A percentile compares a stretch with the other conserved stretches of the same genome.
Evolutionary conservation across 2,329 filamentous ascomycete genomes (phyloP).

Genomic region (Exophiala mesophila): DNA sequence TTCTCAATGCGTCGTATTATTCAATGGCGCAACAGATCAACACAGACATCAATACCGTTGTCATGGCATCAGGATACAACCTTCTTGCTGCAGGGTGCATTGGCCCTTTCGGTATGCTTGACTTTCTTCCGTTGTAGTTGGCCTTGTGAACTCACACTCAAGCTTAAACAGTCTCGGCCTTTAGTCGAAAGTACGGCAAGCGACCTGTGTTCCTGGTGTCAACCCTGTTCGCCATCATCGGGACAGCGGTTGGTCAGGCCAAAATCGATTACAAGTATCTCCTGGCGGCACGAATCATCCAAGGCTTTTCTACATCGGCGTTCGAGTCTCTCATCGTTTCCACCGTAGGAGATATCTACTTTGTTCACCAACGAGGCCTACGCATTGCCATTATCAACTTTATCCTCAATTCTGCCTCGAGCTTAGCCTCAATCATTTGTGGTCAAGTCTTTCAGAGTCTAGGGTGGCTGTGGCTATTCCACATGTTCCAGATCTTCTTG

Average conservation of each 20-base stretch:
- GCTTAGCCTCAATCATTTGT: constrained; percentile 35
- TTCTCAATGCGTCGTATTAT: constrained; percentile 25
- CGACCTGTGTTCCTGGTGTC: constrained; percentile 27
- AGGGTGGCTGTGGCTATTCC: constrained; percentile 26
- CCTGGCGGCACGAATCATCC: constrained; percentile 23
- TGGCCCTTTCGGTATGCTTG: constrained; percentile 20
- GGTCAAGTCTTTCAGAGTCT: constrained; percentile 25
- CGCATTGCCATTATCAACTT: constrained; percentile 25
- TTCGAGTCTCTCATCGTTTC: constrained; percentile 48
- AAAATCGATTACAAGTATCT: constrained; percentile 23
- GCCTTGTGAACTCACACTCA: not conserved
- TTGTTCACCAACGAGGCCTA: constrained; percentile 24
- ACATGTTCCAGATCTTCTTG: constrained; percentile 29
- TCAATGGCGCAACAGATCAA: constrained; percentile 17
- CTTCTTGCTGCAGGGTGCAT: constrained; percentile 24
- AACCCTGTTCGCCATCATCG: constrained; percentile 24
- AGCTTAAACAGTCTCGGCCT: constrained; percentile 28
- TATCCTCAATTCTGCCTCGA: constrained; percentile 28
- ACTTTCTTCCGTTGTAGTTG: too few species aligned
- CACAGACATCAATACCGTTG: constrained; percentile 17
- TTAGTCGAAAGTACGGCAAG: constrained; percentile 43
- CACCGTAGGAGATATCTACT: constrained; percentile 42
- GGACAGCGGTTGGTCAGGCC: constrained; percentile 22
- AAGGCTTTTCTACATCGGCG: constrained; percentile 40
- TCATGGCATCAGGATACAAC: constrained; percentile 24